A percentile compares a stretch with the other conserved stretches of the same genome.
phyloP scores from a whole-genome alignment of 1,284 basidiomycete genomes.

The Wolfiporia cocos region DNA sequence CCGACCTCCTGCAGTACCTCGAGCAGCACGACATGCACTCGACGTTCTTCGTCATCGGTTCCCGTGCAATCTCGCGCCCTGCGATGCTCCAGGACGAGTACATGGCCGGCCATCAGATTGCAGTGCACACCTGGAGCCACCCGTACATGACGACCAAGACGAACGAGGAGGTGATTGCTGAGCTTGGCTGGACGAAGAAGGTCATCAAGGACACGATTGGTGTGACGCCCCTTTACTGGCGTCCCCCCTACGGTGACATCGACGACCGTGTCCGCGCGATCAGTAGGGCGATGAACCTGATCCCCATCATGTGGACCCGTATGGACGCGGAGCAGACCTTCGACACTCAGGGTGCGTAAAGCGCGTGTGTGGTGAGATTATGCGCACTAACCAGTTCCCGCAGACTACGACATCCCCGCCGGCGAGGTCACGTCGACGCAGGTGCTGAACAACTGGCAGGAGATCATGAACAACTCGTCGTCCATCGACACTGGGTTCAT shows the following conservation, averaged over 20 bases:
- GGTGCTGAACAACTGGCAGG: conserved; percentile 60
- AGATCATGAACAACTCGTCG: conserved; percentile 50
- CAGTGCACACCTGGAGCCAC: conserved; percentile 68
- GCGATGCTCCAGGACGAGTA: conserved; percentile 66
- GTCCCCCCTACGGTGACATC: conserved; percentile 66
- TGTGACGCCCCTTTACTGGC: conserved; percentile 60
- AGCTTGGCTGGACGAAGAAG: conserved; percentile 84
- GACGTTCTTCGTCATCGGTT: conserved; percentile 87
- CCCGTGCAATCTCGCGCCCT: conserved; percentile 60
- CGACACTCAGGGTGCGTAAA: conserved; percentile 54
- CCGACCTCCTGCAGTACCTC: conserved; percentile 64
- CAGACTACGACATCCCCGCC: conserved; percentile 72
- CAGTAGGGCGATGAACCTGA: conserved; percentile 60
- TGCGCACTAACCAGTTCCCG: too few relatives aligned
- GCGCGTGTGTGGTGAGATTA: too few relatives aligned
- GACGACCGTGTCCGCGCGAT: conserved; percentile 82
- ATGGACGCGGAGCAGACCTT: conserved; percentile 51
- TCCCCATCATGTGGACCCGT: conserved; percentile 65
- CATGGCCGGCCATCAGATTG: conserved; percentile 67
- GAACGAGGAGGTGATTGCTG: conserved; percentile 84
- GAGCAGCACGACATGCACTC: conserved; percentile 64
- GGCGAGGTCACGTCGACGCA: conserved; percentile 53
- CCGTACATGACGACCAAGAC: conserved; percentile 67
- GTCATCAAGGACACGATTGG: conserved; percentile 76
- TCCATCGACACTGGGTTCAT: conserved; percentile 55